Evolutionary conservation across 805 yeast species (phyloP).

Genomic region (Candida odintsovae): DNA sequence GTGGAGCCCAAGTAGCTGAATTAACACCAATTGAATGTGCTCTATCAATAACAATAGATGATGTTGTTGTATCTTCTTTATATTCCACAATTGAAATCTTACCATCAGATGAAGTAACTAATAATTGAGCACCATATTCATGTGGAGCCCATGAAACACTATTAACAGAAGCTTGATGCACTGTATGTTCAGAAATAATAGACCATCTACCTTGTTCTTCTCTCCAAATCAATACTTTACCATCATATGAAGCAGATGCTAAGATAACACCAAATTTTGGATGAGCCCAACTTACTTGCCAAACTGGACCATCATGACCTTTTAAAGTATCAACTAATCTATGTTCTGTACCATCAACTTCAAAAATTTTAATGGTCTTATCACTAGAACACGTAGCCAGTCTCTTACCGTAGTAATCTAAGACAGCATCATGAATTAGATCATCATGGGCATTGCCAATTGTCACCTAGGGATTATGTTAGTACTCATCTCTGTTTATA

Average conservation of each 20-base stretch:
- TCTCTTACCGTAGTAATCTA: conserved; percentile 94
- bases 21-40: conserved; percentile 95
- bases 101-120: conserved; percentile 93
- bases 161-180: conserved; percentile 92
- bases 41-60: conserved; percentile 41
- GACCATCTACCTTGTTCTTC: conserved; percentile 89
- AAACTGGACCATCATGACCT: conserved; percentile 97
- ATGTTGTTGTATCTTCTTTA: conserved; percentile 78
- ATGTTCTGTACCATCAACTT: conserved; percentile 80
- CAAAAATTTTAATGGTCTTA: conserved; percentile 91
- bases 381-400: conserved; percentile 96
- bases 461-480: conserved; percentile 49
- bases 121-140: conserved; percentile 87
- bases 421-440: conserved; percentile 91
- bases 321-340: conserved; percentile 75
- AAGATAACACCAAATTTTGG: conserved; percentile 94
- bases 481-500: background rate
- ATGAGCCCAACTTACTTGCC: conserved; percentile 99
- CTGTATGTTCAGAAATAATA: conserved; percentile 77
- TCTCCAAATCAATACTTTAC: conserved; percentile 91
- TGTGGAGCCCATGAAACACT: conserved; percentile 97
- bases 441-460: conserved; percentile 90
- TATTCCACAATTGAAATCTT: conserved; percentile 86
- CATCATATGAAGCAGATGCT: conserved; percentile 94
- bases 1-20: conserved; percentile 93